phyloP scores from a whole-genome alignment of 306 rosid species.

The Glycine tomentella region DNA sequence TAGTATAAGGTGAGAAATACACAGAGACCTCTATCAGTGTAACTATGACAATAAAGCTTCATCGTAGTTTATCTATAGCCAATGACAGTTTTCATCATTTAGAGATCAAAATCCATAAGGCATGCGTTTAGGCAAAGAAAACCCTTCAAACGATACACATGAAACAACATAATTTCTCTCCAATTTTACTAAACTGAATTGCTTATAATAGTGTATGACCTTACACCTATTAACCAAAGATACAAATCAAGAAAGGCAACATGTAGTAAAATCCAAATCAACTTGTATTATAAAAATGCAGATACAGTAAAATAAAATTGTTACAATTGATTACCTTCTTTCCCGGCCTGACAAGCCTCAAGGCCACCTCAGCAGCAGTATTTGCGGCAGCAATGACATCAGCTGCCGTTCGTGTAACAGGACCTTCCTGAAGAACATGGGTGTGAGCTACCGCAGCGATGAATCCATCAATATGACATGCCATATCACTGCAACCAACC shows the following conservation, averaged over 20 bases:
- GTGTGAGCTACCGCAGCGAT: slow-evolving; percentile 90
- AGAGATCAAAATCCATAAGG: slow-evolving; percentile 48
- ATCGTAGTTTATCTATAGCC: slow-evolving; percentile 48
- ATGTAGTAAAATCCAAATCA: slow-evolving; percentile 17
- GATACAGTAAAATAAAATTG: neutral
- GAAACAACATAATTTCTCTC: no score
- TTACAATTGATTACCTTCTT: slow-evolving; percentile 62
- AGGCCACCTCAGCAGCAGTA: slow-evolving; percentile 98
- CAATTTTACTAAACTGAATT: no score
- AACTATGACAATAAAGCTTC: slow-evolving; percentile 65
- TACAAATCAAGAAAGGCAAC: neutral
- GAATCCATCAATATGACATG: slow-evolving; percentile 96
- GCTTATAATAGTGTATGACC: no score
- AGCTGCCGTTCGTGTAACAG: slow-evolving; percentile 84
- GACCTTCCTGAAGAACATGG: slow-evolving; percentile 82
- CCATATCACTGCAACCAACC: slow-evolving; percentile 75
- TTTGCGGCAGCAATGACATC: slow-evolving; percentile 95
- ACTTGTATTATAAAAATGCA: neutral
- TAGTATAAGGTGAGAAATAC: no score
- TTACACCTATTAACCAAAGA: no score
- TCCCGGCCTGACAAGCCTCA: slow-evolving; percentile 96
- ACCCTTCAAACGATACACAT: no score
- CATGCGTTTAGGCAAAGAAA: no score
- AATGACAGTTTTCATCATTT: slow-evolving; percentile 48
- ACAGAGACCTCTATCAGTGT: slow-evolving; percentile 59